Percentiles rank a stretch among this genome's conserved stretches.
Conservation (phyloP, 2,329 filamentous ascomycete genomes). For the Talaromyces amestolkiae region DNA sequence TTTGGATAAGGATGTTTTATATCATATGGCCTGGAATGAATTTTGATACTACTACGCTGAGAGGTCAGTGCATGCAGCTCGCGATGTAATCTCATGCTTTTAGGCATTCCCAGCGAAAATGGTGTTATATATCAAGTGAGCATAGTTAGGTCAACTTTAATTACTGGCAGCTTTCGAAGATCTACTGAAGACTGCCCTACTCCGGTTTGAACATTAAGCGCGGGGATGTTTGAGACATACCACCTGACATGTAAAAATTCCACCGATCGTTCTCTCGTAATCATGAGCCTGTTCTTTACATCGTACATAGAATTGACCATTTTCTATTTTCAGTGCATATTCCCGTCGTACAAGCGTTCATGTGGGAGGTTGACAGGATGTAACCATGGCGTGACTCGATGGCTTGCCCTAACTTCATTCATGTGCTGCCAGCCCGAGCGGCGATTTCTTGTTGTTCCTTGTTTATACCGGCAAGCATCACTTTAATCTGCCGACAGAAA, state of each 20-base stretch:
- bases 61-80: not conserved
- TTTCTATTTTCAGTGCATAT: not conserved
- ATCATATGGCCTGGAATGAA: not conserved
- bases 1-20: not conserved
- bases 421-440: not conserved
- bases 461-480: not conserved
- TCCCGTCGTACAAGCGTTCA: not conserved
- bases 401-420: not conserved
- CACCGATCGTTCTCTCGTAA: not conserved
- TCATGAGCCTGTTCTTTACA: not conserved
- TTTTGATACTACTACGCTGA: not conserved
- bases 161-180: not conserved
- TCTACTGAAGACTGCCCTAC: not conserved
- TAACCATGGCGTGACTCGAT: slow-evolving; percentile 2
- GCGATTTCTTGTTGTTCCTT: not conserved
- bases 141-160: not conserved
- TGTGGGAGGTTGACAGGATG: slow-evolving; percentile 1
- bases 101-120: no score
- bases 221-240: not conserved
- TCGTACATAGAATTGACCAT: not conserved
- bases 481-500: not conserved
- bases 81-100: not conserved
- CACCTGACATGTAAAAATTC: not conserved
- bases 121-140: not conserved
- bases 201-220: not conserved